Evolutionary conservation across 352 stramenopile species (phyloP).

Genomic region (Phytophthora capsici): DNA sequence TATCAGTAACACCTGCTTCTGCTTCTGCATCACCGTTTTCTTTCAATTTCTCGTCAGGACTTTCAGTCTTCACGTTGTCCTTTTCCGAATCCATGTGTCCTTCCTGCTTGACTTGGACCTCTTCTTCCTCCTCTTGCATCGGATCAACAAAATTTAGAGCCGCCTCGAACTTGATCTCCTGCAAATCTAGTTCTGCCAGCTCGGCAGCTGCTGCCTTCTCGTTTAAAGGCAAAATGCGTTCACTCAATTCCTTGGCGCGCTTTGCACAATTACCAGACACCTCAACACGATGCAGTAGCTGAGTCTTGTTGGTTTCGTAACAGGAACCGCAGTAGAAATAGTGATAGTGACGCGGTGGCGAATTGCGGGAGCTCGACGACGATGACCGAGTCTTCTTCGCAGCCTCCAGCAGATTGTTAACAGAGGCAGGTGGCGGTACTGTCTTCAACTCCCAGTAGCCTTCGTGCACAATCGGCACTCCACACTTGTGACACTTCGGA

Average conservation of each 20-base stretch:
- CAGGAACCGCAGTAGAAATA: constrained; percentile 81
- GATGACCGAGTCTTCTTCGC: constrained; percentile 79
- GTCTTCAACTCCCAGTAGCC: constrained; percentile 89
- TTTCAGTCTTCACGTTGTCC: constrained; percentile 19
- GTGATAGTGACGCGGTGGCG: constrained; percentile 80
- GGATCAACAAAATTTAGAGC: constrained; percentile 64
- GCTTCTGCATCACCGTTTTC: constrained; percentile 29
- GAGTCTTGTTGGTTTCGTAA: constrained; percentile 79
- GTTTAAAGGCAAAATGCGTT: constrained; percentile 63
- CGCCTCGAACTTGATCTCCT: constrained; percentile 84
- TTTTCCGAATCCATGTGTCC: constrained; percentile 17
- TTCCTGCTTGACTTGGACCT: constrained; percentile 16
- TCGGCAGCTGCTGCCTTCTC: constrained; percentile 66
- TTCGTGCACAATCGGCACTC: constrained; percentile 81
- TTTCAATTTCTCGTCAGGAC: constrained; percentile 13
- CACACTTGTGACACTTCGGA: constrained; percentile 90
- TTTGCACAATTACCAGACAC: constrained; percentile 68
- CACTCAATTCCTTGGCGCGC: constrained; percentile 69
- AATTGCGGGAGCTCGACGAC: constrained; percentile 70
- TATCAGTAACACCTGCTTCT: neutral
- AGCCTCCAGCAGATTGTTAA: constrained; percentile 82
- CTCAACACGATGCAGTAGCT: constrained; percentile 78
- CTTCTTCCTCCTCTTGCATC: constrained; percentile 30
- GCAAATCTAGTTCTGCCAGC: constrained; percentile 75
- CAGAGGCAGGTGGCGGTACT: constrained; percentile 52